Evolutionary conservation across 73 alveolate species (phyloP).

Genomic region (Stentor coeruleus): DNA sequence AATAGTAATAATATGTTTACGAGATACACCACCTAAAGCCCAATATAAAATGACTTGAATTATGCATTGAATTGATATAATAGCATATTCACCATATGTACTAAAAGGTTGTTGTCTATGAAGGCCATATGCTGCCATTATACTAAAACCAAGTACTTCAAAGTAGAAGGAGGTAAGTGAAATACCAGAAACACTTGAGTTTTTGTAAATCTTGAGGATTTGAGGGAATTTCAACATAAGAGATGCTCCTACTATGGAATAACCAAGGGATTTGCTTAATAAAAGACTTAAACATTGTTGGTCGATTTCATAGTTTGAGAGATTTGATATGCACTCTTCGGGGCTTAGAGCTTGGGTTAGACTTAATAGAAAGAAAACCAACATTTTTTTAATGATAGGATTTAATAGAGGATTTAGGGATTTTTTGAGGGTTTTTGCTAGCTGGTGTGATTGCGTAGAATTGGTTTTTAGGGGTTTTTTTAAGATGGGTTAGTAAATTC

Average conservation of each 20-base stretch:
- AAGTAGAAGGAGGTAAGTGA: slow-evolving; percentile 31
- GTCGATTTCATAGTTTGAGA: not conserved
- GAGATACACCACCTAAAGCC: slow-evolving; percentile 47
- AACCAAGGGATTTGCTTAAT: slow-evolving; percentile 47
- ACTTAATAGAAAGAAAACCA: too few relatives aligned
- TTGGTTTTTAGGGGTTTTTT: too few relatives aligned
- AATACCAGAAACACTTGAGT: slow-evolving; percentile 42
- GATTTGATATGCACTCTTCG: too few relatives aligned
- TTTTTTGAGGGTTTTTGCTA: too few relatives aligned
- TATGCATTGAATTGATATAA: slow-evolving; percentile 55
- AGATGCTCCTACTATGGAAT: slow-evolving; percentile 45
- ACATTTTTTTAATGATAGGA: too few relatives aligned
- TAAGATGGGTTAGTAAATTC: too few relatives aligned
- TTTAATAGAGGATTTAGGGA: too few relatives aligned
- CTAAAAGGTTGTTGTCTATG: slow-evolving; percentile 70
- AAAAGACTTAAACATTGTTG: not conserved
- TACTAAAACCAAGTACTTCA: slow-evolving; percentile 45
- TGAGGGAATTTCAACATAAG: slow-evolving; percentile 56
- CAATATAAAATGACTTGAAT: slow-evolving; percentile 55
- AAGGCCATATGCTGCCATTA: slow-evolving; percentile 54
- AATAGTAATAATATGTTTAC: slow-evolving; percentile 42
- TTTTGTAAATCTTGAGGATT: slow-evolving; percentile 43
- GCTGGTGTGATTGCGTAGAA: too few relatives aligned
- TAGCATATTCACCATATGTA: slow-evolving; percentile 76
- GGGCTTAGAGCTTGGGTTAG: too few relatives aligned